Conservation (phyloP, 345 rosid species). For the Gossypium raimondii region DNA sequence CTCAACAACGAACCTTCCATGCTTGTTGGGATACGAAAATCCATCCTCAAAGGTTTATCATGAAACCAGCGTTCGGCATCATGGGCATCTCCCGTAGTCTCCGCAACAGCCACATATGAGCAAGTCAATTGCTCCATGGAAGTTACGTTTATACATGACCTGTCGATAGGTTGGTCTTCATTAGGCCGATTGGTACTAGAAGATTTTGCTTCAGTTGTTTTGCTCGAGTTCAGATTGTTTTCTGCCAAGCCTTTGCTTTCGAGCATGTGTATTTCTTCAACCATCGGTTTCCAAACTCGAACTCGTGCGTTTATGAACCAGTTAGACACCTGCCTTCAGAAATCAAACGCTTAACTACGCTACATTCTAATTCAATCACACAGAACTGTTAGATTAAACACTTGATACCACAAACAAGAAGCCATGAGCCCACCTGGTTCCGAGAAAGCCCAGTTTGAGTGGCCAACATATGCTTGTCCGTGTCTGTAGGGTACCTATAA, state of each 20-base stretch:
- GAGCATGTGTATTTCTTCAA: conserved; percentile 57
- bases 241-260: conserved; percentile 40
- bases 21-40: conserved; percentile 27
- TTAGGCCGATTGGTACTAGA: conserved; percentile 13
- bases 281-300: conserved; percentile 68
- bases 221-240: conserved; percentile 19
- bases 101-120: conserved; percentile 14
- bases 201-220: conserved; percentile 17
- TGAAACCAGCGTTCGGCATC: conserved; percentile 29
- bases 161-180: conserved; percentile 24
- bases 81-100: conserved; percentile 18
- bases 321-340: conserved; percentile 45
- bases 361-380: conserved; percentile 19
- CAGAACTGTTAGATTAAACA: background rate
- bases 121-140: conserved; percentile 23
- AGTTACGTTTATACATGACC: conserved; percentile 13
- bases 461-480: conserved; percentile 61
- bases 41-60: conserved; percentile 41
- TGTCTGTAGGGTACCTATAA: conserved; percentile 56
- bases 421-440: conserved; percentile 44
- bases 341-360: conserved; percentile 2
- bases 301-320: conserved; percentile 69
- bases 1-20: conserved; percentile 37
- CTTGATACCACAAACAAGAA: background rate
- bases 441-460: conserved; percentile 56